Evolutionary conservation across 1,139 yeast species (phyloP).

Genomic region (Taphrina deformans): DNA sequence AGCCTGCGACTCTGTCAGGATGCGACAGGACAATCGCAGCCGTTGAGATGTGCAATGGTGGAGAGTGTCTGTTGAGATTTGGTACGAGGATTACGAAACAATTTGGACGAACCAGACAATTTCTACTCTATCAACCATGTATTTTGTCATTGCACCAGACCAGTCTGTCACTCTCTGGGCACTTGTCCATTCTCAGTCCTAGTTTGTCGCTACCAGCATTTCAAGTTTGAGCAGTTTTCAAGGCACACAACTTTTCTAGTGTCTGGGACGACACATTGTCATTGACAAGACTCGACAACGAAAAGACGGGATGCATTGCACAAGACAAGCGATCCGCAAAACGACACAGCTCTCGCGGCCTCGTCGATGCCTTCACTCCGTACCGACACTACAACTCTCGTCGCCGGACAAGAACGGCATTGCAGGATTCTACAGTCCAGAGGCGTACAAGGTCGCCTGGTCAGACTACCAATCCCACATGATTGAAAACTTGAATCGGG

Average conservation of each 20-base stretch:
- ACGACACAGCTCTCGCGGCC: not conserved
- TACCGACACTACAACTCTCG: constrained; percentile 15
- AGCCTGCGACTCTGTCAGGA: too few relatives aligned
- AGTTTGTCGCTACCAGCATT: not conserved
- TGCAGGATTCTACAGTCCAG: constrained; percentile 66
- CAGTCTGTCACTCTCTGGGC: too few relatives aligned
- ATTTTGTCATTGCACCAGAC: not conserved
- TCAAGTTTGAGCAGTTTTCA: too few relatives aligned
- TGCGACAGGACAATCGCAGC: too few relatives aligned
- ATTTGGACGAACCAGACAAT: not conserved
- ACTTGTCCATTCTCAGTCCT: too few relatives aligned
- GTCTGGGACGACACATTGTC: not conserved
- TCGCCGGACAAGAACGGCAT: constrained; percentile 42
- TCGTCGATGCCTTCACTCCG: constrained; percentile 17
- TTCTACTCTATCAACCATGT: not conserved
- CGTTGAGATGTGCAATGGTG: not conserved
- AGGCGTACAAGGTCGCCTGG: constrained; percentile 78
- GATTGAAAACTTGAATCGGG: constrained; percentile 44
- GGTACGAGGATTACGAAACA: constrained; percentile 3
- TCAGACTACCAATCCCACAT: constrained; percentile 70
- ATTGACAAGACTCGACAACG: not conserved
- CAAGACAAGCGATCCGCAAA: not conserved
- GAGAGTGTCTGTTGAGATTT: not conserved
- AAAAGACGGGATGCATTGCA: constrained; percentile 3
- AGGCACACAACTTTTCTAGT: not conserved